Conservation (phyloP, 257 asterid genomes). For the Lycium barbarum region DNA sequence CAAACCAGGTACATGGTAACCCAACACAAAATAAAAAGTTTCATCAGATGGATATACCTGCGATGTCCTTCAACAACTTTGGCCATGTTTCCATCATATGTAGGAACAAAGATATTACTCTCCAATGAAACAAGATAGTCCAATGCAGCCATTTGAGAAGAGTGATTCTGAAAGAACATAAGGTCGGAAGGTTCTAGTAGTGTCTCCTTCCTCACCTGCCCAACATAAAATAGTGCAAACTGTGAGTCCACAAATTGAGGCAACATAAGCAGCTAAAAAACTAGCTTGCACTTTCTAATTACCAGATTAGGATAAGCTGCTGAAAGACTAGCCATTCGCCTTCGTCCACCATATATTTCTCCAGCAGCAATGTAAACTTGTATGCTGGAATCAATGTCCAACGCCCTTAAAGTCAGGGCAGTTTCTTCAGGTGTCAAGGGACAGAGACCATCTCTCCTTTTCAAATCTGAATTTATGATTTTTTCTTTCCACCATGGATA, state of each 20-base stretch:
- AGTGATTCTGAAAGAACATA: constrained; percentile 84
- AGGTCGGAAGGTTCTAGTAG: constrained; percentile 84
- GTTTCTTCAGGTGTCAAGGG: constrained; percentile 99
- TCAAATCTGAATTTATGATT: constrained; percentile 81
- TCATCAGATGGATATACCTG: constrained; percentile 55
- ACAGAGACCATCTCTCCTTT: constrained; percentile 93
- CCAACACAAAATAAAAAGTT: background rate
- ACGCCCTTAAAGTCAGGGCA: constrained; percentile 77
- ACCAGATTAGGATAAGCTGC: constrained; percentile 89
- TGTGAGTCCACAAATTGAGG: background rate
- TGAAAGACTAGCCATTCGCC: constrained; percentile 74
- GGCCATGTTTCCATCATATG: constrained; percentile 99
- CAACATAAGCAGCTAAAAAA: constrained; percentile 1
- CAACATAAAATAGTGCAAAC: background rate
- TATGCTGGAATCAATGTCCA: constrained; percentile 73
- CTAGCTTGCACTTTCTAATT: constrained; percentile 34
- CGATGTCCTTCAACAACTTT: constrained; percentile 99
- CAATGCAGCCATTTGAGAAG: constrained; percentile 98
- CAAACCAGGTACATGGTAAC: background rate
- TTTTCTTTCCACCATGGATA: constrained; percentile 99
- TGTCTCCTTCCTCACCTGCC: constrained; percentile 95
- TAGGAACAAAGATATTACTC: constrained; percentile 94
- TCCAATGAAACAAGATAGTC: constrained; percentile 98
- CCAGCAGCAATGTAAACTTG: constrained; percentile 98
- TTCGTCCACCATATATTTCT: constrained; percentile 91